phyloP scores from a whole-genome alignment of 164 flowering plant species.

The Dillenia suffruticosa region DNA sequence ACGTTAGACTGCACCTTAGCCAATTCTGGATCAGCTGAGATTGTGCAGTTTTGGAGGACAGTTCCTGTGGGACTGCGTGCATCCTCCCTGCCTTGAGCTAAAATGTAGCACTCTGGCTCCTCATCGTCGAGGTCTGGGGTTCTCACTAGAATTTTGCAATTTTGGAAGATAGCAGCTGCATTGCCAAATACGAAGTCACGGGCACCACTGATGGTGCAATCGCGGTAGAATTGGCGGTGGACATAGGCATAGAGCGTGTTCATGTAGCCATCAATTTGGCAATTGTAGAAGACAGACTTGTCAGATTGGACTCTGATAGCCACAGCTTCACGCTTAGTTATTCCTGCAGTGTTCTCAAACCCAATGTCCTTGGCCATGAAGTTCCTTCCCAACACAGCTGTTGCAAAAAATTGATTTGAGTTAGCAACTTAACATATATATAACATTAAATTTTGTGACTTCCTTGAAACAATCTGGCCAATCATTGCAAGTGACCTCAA shows the following conservation, averaged over 20 bases:
- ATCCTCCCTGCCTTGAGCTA: constrained; percentile 52
- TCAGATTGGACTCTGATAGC: constrained; percentile 61
- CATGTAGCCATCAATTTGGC: constrained; percentile 67
- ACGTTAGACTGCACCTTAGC: too few species aligned
- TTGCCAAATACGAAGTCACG: constrained; percentile 78
- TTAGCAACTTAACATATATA: too few species aligned
- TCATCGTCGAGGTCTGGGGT: constrained; percentile 30
- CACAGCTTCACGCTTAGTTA: constrained; percentile 66
- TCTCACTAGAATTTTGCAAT: constrained; percentile 51
- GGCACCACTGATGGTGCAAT: constrained; percentile 73
- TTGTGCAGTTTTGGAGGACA: constrained; percentile 15
- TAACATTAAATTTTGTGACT: too few species aligned
- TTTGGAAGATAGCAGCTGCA: constrained; percentile 61
- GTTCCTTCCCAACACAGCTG: constrained; percentile 43
- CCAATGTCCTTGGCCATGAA: constrained; percentile 77
- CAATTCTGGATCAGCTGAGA: constrained; percentile 1
- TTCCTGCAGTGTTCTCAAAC: constrained; percentile 78
- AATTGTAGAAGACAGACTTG: constrained; percentile 57
- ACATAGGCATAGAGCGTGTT: constrained; percentile 68
- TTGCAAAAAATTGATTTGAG: background rate
- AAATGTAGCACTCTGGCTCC: constrained; percentile 42
- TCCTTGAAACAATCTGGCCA: too few species aligned
- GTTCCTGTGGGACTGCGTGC: constrained; percentile 11
- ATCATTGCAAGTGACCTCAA: too few species aligned
- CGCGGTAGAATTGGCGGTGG: constrained; percentile 75